Conservation (phyloP, 495 filamentous ascomycete genomes). For the Aspergillus diversus region DNA sequence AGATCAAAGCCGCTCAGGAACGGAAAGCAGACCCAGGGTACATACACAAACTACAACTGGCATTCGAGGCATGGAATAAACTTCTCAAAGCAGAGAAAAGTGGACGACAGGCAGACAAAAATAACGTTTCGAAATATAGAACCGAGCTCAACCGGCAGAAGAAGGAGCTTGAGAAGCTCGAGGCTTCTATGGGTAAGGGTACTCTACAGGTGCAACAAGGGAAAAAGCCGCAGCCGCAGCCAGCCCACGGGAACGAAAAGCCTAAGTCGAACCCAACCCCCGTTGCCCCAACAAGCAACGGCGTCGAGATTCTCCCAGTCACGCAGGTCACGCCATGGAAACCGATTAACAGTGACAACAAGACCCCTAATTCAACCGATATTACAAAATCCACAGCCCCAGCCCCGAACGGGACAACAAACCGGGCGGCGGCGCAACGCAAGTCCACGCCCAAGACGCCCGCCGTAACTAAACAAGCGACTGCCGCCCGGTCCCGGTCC, state of each 20-base stretch:
- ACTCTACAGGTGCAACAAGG: not conserved
- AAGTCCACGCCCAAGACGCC: slow-evolving; percentile 9
- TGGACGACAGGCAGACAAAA: not conserved
- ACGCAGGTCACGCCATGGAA: slow-evolving; percentile 8
- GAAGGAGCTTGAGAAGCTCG: slow-evolving; percentile 20
- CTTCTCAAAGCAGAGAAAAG: slow-evolving; percentile 1
- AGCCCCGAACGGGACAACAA: not conserved
- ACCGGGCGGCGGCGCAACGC: not conserved
- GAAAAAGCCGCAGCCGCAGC: slow-evolving; percentile 10
- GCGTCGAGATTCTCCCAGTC: not conserved
- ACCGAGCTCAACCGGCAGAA: not conserved
- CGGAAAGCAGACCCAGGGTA: slow-evolving; percentile 14
- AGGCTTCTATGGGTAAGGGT: slow-evolving; percentile 10
- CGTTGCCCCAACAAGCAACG: not conserved
- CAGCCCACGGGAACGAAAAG: not conserved
- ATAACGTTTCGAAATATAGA: not conserved
- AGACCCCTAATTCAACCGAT: not conserved
- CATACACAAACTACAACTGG: not conserved
- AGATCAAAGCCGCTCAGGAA: slow-evolving; percentile 18
- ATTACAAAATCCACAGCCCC: slow-evolving; percentile 2
- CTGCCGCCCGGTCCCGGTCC: not conserved
- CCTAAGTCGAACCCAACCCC: not conserved
- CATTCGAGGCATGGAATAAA: slow-evolving; percentile 6
- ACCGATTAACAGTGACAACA: slow-evolving; percentile 7
- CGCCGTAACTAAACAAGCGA: not conserved